These are phyloP conservation scores for Beauveria asiatica DNA, from an alignment of 2,329 filamentous ascomycete genomes.

Conservation along the genomic window DNA sequence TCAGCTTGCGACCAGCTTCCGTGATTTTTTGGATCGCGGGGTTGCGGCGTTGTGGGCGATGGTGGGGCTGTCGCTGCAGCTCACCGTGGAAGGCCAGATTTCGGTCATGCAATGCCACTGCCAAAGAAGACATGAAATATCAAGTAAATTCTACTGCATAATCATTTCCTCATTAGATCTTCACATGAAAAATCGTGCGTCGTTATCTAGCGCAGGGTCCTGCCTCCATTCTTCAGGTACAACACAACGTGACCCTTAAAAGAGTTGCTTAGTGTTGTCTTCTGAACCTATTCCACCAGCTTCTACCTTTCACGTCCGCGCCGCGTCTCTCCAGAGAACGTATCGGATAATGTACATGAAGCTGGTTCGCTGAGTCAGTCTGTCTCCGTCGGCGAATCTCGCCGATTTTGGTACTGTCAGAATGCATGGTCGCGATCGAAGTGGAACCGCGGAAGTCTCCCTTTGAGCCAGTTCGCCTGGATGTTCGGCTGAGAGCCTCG, in stretches of 20 bases:
- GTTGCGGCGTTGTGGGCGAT: slow-evolving; percentile 11
- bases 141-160: too few relatives aligned
- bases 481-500: background rate
- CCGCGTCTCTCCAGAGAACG: background rate
- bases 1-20: background rate
- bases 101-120: background rate
- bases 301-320: background rate
- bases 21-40: slow-evolving; percentile 11
- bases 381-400: slow-evolving; percentile 23
- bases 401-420: slow-evolving; percentile 38
- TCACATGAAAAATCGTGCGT: background rate
- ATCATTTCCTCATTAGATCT: background rate
- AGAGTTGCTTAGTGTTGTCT: background rate
- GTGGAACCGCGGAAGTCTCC: slow-evolving; percentile 5
- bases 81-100: background rate
- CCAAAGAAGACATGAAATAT: too few relatives aligned
- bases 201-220: too few relatives aligned
- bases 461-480: slow-evolving; percentile 12
- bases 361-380: background rate
- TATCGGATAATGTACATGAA: background rate
- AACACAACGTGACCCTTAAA: background rate
- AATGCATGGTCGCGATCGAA: slow-evolving; percentile 18
- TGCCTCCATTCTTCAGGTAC: background rate
- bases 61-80: slow-evolving; percentile 4
- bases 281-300: slow-evolving; percentile 6